Percentiles rank a stretch among this genome's conserved stretches.
phyloP scores from a whole-genome alignment of 352 stramenopile genomes.

The Globisporangium emineosum region DNA sequence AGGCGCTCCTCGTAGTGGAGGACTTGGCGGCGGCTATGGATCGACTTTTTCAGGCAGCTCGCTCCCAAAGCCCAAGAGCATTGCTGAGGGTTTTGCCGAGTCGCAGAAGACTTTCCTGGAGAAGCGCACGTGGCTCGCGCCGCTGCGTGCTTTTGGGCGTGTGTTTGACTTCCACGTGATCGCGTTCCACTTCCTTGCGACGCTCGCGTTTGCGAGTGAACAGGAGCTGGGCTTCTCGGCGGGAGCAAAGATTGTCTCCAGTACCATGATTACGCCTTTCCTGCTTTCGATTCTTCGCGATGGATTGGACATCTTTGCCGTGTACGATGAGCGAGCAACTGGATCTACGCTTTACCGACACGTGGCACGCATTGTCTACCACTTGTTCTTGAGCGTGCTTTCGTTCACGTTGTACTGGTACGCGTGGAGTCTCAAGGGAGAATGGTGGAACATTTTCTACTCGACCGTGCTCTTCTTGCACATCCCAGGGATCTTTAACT shows the following conservation, averaged over 20 bases:
- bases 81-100: slow-evolving; percentile 86
- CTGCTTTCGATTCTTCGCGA: slow-evolving; percentile 88
- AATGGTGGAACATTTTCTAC: slow-evolving; percentile 74
- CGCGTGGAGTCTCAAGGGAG: slow-evolving; percentile 54
- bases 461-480: slow-evolving; percentile 49
- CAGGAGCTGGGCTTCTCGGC: slow-evolving; percentile 90
- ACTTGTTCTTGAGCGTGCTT: slow-evolving; percentile 55
- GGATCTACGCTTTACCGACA: slow-evolving; percentile 79
- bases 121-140: slow-evolving; percentile 96
- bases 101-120: slow-evolving; percentile 98
- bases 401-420: slow-evolving; percentile 83
- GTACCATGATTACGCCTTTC: slow-evolving; percentile 90
- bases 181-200: slow-evolving; percentile 94
- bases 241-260: slow-evolving; percentile 85
- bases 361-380: slow-evolving; percentile 78
- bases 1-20: slow-evolving; percentile 19
- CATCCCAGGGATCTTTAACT: slow-evolving; percentile 68
- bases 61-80: slow-evolving; percentile 67
- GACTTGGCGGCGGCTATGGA: slow-evolving; percentile 23
- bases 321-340: slow-evolving; percentile 58
- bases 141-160: slow-evolving; percentile 92
- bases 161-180: slow-evolving; percentile 98
- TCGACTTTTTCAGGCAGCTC: slow-evolving; percentile 19
- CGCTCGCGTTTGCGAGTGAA: slow-evolving; percentile 90
- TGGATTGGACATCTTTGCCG: slow-evolving; percentile 89